Evolutionary conservation across 2,329 filamentous ascomycete species (phyloP).

Genomic region (Hypoxylon sp.): DNA sequence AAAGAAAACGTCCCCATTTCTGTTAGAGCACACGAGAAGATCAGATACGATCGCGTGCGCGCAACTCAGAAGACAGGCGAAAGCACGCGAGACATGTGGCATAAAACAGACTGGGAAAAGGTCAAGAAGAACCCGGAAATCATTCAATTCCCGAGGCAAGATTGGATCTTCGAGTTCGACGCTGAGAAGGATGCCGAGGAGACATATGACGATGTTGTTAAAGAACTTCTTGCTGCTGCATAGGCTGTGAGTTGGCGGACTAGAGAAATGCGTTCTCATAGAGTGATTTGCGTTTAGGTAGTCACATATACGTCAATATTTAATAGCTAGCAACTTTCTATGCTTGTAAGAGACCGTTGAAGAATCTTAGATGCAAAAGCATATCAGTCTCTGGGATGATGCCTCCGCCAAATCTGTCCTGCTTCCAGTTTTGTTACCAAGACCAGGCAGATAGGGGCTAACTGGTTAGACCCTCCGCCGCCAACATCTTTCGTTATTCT

Average conservation of each 20-base stretch:
- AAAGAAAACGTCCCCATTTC: slow-evolving; percentile 58
- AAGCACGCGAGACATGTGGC: slow-evolving; percentile 67
- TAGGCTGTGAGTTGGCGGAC: slow-evolving; percentile 13
- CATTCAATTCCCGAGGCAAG: slow-evolving; percentile 65
- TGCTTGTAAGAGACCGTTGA: background rate
- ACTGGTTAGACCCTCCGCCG: background rate
- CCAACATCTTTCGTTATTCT: slow-evolving; percentile 7
- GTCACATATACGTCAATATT: background rate
- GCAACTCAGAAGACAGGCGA: slow-evolving; percentile 67
- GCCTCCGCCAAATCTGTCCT: background rate
- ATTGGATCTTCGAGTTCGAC: slow-evolving; percentile 68
- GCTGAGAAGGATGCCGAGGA: slow-evolving; percentile 63
- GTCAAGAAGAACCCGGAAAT: slow-evolving; percentile 64
- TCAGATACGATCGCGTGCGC: slow-evolving; percentile 65
- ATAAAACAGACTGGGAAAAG: slow-evolving; percentile 67
- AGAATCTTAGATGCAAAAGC: background rate
- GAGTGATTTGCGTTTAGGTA: background rate
- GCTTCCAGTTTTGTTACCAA: background rate
- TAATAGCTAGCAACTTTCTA: background rate
- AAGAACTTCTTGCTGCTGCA: slow-evolving; percentile 43
- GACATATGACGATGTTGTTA: slow-evolving; percentile 56
- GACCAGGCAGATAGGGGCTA: background rate
- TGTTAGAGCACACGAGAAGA: slow-evolving; percentile 61
- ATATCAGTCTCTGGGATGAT: background rate
- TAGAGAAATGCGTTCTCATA: background rate